These are phyloP conservation scores for Jamesozyma lodderae DNA, from an alignment of 805 yeast species.

Conservation along the genomic window DNA sequence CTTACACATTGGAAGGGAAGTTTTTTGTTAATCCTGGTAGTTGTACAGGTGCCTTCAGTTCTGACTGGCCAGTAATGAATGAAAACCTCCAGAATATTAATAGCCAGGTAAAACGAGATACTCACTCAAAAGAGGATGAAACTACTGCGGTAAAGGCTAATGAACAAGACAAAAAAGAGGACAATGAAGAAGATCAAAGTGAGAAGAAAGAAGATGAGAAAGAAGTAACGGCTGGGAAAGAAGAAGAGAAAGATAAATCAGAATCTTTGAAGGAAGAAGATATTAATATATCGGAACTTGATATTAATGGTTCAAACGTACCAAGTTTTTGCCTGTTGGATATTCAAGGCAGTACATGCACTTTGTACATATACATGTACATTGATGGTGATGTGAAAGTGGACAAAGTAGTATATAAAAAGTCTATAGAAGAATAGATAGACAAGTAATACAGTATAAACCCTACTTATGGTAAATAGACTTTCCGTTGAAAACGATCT, in stretches of 20 bases:
- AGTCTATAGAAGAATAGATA: slow-evolving; percentile 21
- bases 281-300: slow-evolving; percentile 16
- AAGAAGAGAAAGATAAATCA: slow-evolving; percentile 1
- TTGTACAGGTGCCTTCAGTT: slow-evolving; percentile 82
- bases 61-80: slow-evolving; percentile 44
- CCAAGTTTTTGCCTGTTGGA: slow-evolving; percentile 89
- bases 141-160: background rate
- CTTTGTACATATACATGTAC: slow-evolving; percentile 76
- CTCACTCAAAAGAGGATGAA: slow-evolving; percentile 1
- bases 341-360: slow-evolving; percentile 68
- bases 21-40: slow-evolving; percentile 96
- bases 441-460: background rate
- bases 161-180: slow-evolving; percentile 1
- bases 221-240: background rate
- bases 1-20: slow-evolving; percentile 84
- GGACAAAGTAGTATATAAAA: slow-evolving; percentile 69
- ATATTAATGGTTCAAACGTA: slow-evolving; percentile 32
- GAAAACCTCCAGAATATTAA: slow-evolving; percentile 11
- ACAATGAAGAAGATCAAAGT: slow-evolving; percentile 3
- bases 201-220: slow-evolving; percentile 2
- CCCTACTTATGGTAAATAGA: background rate
- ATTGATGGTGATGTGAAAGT: slow-evolving; percentile 80
- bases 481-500: background rate
- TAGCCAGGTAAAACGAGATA: slow-evolving; percentile 2
- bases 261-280: slow-evolving; percentile 13